Conservation (phyloP, 176 grass and related monocot species). For the Metroxylon sagu region DNA sequence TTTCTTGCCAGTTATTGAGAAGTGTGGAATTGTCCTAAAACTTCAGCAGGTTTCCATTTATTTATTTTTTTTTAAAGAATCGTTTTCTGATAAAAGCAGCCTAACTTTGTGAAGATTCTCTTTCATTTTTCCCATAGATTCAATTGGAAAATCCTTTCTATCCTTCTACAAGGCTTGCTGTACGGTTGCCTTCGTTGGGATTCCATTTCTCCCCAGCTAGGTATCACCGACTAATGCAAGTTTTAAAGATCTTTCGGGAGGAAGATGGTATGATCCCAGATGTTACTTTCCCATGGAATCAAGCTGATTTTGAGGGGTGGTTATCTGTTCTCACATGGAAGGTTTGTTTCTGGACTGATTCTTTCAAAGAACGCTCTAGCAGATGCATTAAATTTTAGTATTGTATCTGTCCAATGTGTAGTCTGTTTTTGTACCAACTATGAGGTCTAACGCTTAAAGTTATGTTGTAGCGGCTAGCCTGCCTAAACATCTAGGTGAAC, state of each 20-base stretch:
- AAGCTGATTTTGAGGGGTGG: slow-evolving; percentile 92
- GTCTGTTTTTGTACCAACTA: no score
- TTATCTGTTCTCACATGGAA: slow-evolving; percentile 90
- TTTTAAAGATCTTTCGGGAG: slow-evolving; percentile 74
- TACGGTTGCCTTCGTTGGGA: slow-evolving; percentile 83
- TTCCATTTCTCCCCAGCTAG: slow-evolving; percentile 97
- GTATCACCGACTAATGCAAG: slow-evolving; percentile 90
- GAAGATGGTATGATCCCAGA: slow-evolving; percentile 36
- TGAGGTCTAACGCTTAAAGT: no score
- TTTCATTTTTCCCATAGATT: slow-evolving; percentile 38
- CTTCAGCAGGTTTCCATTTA: slow-evolving; percentile 72
- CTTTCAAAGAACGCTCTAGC: neutral
- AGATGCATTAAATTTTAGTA: neutral
- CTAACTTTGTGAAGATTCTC: slow-evolving; percentile 6
- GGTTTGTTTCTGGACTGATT: slow-evolving; percentile 50
- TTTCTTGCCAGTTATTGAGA: slow-evolving; percentile 86
- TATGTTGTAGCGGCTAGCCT: no score
- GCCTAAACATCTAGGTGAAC: no score
- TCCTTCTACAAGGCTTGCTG: slow-evolving; percentile 81
- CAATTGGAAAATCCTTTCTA: slow-evolving; percentile 78
- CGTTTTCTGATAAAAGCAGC: neutral
- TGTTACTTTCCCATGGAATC: slow-evolving; percentile 60
- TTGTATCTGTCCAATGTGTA: neutral
- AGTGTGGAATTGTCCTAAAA: slow-evolving; percentile 82
- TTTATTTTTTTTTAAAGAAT: neutral